phyloP scores from a whole-genome alignment of 2,329 filamentous ascomycete species.

The Bipolaris victoriae region DNA sequence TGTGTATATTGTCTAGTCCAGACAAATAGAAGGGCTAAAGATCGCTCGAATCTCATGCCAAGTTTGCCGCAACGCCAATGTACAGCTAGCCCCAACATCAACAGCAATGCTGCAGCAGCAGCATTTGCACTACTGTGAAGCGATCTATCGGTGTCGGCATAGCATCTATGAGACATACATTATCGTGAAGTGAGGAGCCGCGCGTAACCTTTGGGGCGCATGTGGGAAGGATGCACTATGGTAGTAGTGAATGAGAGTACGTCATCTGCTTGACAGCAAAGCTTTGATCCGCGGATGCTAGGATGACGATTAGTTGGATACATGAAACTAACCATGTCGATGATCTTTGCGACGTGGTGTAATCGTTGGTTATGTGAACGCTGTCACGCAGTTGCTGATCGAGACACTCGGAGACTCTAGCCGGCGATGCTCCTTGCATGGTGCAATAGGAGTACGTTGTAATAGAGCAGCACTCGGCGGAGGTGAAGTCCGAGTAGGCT shows the following conservation, averaged over 20 bases:
- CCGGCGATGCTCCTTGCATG: background rate
- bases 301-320: background rate
- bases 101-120: too few species aligned
- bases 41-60: too few species aligned
- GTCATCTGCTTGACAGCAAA: background rate
- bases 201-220: background rate
- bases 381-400: background rate
- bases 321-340: background rate
- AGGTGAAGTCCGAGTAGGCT: conserved; percentile 2
- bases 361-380: background rate
- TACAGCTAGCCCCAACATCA: too few species aligned
- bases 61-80: too few species aligned
- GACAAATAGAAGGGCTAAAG: background rate
- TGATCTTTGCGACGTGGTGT: background rate
- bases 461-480: conserved; percentile 3
- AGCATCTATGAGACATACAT: background rate
- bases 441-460: background rate
- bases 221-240: too few species aligned
- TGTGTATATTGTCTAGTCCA: background rate
- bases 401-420: background rate
- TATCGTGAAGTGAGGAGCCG: background rate
- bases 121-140: too few species aligned
- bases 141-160: too few species aligned
- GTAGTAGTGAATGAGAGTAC: background rate
- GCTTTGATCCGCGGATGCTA: background rate